Percentiles rank a stretch among this genome's conserved stretches.
phyloP scores from a whole-genome alignment of 352 stramenopile genomes.

The Phytophthora pluvialis region DNA sequence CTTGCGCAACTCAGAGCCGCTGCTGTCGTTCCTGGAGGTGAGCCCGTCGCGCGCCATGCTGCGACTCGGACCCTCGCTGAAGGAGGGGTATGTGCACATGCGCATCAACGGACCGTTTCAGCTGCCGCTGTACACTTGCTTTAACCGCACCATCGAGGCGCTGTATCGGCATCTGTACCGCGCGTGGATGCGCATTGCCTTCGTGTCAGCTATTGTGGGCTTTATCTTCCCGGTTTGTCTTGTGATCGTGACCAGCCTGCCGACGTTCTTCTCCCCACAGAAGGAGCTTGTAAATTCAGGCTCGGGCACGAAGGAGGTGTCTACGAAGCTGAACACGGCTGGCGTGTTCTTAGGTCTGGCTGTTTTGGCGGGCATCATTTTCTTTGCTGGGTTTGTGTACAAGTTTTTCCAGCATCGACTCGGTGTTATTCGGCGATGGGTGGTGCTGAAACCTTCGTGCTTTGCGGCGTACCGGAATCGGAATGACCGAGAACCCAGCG shows the following conservation, averaged over 20 bases:
- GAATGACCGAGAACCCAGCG: slow-evolving; percentile 76
- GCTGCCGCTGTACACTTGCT: slow-evolving; percentile 84
- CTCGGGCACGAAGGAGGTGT: slow-evolving; percentile 47
- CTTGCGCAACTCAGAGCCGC: slow-evolving; percentile 74
- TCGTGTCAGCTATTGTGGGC: slow-evolving; percentile 80
- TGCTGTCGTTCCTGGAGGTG: slow-evolving; percentile 84
- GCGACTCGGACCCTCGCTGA: slow-evolving; percentile 77
- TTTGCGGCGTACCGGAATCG: slow-evolving; percentile 84
- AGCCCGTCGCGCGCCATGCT: slow-evolving; percentile 79
- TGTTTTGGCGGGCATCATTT: slow-evolving; percentile 61
- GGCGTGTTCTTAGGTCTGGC: slow-evolving; percentile 67
- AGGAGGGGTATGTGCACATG: slow-evolving; percentile 91
- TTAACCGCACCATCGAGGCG: slow-evolving; percentile 83
- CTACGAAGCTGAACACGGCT: slow-evolving; percentile 52
- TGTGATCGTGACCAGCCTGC: slow-evolving; percentile 74
- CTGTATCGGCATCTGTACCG: slow-evolving; percentile 87
- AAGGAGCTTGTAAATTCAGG: slow-evolving; percentile 58
- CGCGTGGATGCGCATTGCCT: slow-evolving; percentile 87
- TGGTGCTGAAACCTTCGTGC: slow-evolving; percentile 87
- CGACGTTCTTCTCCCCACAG: slow-evolving; percentile 68
- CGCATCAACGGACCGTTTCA: slow-evolving; percentile 89
- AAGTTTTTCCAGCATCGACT: slow-evolving; percentile 90
- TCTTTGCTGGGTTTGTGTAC: slow-evolving; percentile 82
- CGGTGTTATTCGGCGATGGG: slow-evolving; percentile 85
- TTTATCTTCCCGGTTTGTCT: slow-evolving; percentile 84